Evolutionary conservation across 306 rosid genomes (phyloP).

Genomic region (Aeschynomene evenia): DNA sequence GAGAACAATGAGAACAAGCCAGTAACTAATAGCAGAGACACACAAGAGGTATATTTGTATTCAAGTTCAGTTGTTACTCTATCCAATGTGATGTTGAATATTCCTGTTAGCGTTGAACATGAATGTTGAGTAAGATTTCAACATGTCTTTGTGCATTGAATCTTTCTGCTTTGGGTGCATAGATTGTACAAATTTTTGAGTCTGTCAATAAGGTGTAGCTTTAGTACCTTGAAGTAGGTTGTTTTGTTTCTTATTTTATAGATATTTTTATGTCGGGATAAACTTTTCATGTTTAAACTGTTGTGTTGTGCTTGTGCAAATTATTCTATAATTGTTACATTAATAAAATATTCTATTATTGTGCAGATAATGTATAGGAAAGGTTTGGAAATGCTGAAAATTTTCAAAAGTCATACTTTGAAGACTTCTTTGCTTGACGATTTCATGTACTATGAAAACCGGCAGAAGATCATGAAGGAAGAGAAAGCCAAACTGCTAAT

Average conservation of each 20-base stretch:
- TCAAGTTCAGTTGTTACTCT: background rate
- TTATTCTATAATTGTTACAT: background rate
- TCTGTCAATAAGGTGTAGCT: background rate
- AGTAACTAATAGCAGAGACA: slow-evolving; percentile 94
- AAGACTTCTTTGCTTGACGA: slow-evolving; percentile 95
- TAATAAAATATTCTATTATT: slow-evolving; percentile 21
- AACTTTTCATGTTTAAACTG: background rate
- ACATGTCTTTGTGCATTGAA: background rate
- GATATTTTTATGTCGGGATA: background rate
- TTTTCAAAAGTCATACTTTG: slow-evolving; percentile 65
- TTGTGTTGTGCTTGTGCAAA: background rate
- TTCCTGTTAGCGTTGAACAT: background rate
- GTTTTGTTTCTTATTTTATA: background rate
- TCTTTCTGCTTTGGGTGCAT: background rate
- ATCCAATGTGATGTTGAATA: background rate
- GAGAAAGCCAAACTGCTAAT: slow-evolving; percentile 67
- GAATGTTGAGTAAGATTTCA: background rate
- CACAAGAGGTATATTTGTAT: slow-evolving; percentile 71
- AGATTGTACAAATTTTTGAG: background rate
- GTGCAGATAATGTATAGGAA: slow-evolving; percentile 69
- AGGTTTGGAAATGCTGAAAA: slow-evolving; percentile 81
- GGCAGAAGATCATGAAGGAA: slow-evolving; percentile 84
- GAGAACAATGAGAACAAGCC: slow-evolving; percentile 96
- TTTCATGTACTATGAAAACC: slow-evolving; percentile 84
- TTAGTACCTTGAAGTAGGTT: background rate